Conservation (phyloP, 1,284 basidiomycete genomes). For the Cutaneotrichosporon curvatum region DNA sequence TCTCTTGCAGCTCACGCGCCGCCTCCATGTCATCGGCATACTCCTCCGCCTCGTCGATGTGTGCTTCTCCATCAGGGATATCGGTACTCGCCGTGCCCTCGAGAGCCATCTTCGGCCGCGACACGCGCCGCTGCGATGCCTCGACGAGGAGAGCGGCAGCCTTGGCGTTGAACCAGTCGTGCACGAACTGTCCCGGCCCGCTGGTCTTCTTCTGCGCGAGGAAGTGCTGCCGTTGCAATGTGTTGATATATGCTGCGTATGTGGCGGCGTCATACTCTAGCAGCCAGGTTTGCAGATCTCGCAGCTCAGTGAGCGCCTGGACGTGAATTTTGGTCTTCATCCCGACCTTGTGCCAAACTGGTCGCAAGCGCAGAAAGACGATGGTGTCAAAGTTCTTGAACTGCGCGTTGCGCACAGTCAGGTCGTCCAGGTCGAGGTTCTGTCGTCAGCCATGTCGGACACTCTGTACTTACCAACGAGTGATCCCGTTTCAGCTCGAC, state of each 20-base stretch:
- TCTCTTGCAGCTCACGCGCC: constrained; percentile 26
- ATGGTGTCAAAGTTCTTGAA: constrained; percentile 89
- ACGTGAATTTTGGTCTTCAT: constrained; percentile 87
- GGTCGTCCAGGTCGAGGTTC: constrained; percentile 87
- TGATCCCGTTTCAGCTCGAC: constrained; percentile 86
- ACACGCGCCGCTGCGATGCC: constrained; percentile 39
- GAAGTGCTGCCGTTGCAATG: constrained; percentile 51
- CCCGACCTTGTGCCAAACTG: constrained; percentile 95
- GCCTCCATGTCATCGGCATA: constrained; percentile 42
- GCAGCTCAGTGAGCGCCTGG: constrained; percentile 74
- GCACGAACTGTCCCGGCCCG: constrained; percentile 36
- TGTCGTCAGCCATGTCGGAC: not conserved
- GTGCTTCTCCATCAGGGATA: constrained; percentile 38
- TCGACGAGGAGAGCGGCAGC: constrained; percentile 79
- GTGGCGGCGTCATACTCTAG: constrained; percentile 85
- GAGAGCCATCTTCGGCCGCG: constrained; percentile 43
- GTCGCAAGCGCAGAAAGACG: constrained; percentile 80
- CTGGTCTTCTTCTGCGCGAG: constrained; percentile 34
- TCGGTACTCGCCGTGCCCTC: constrained; percentile 60
- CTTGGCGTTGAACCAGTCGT: constrained; percentile 49
- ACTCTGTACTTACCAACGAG: constrained; percentile 55
- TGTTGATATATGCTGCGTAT: constrained; percentile 88
- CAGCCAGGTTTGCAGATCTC: constrained; percentile 80
- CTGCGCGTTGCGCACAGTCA: constrained; percentile 88
- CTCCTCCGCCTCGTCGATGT: constrained; percentile 13